Percentiles rank a stretch among this genome's conserved stretches.
phyloP scores from a whole-genome alignment of 768 basidiomycete species.

The Rubroboletus pulcherrimus region DNA sequence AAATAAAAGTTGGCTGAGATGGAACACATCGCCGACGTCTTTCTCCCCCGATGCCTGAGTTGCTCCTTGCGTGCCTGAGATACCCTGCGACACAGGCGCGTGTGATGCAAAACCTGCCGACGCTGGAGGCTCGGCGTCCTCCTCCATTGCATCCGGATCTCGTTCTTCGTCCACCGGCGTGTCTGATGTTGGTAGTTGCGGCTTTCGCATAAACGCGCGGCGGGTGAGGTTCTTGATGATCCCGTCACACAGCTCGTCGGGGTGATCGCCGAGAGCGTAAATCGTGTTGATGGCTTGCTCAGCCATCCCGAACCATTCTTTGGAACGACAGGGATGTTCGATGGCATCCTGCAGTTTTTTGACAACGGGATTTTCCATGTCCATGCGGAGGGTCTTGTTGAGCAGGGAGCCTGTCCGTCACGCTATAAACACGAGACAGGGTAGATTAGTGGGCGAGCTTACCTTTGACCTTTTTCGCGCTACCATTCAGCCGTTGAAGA shows the following conservation, averaged over 20 bases:
- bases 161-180: conserved; percentile 21
- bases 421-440: not conserved
- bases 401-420: conserved; percentile 68
- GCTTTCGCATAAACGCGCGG: conserved; percentile 55
- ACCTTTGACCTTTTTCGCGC: conserved; percentile 97
- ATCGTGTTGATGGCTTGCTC: conserved; percentile 97
- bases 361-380: conserved; percentile 88
- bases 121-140: conserved; percentile 32
- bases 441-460: not conserved
- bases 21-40: conserved; percentile 78
- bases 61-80: conserved; percentile 7
- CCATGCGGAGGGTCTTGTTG: conserved; percentile 80
- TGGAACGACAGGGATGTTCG: conserved; percentile 73
- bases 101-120: conserved; percentile 21
- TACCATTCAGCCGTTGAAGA: conserved; percentile 87
- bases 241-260: conserved; percentile 75
- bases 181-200: conserved; percentile 8
- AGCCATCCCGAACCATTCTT: conserved; percentile 95
- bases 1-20: conserved; percentile 90
- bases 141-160: conserved; percentile 53
- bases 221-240: conserved; percentile 80
- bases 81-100: conserved; percentile 17
- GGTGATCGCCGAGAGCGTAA: conserved; percentile 91
- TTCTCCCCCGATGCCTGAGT: conserved; percentile 29
- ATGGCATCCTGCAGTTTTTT: conserved; percentile 76